These are phyloP conservation scores for Garcileccinum viscosum DNA, from an alignment of 1,284 basidiomycete genomes.

Conservation along the genomic window DNA sequence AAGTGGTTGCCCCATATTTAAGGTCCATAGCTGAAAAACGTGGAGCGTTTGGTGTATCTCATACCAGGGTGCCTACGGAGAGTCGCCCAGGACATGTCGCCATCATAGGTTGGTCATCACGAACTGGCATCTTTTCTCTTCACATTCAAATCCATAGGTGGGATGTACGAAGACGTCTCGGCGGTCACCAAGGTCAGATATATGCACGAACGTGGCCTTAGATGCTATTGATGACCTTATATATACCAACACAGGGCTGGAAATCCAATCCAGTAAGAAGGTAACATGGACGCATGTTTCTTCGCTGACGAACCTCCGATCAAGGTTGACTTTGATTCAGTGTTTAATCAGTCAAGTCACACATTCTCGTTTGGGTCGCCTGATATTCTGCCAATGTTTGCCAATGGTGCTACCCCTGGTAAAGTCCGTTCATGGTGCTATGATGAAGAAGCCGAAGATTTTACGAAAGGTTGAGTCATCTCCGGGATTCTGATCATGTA, in stretches of 20 bases:
- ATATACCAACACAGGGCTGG: constrained; percentile 66
- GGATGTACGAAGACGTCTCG: constrained; percentile 93
- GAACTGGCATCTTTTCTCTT: constrained; percentile 1
- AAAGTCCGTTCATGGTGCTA: constrained; percentile 83
- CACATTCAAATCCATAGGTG: constrained; percentile 49
- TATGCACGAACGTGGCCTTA: not conserved
- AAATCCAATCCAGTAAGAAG: constrained; percentile 82
- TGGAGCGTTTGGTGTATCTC: constrained; percentile 85
- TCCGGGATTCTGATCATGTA: not conserved
- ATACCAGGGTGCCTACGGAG: constrained; percentile 89
- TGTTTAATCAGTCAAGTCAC: constrained; percentile 83
- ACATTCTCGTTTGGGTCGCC: constrained; percentile 90
- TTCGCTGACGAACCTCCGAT: constrained; percentile 11
- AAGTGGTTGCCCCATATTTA: constrained; percentile 80
- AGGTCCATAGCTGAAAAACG: constrained; percentile 68
- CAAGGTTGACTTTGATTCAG: constrained; percentile 86
- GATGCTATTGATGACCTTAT: constrained; percentile 14
- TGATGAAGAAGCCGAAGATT: constrained; percentile 81
- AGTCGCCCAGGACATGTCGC: constrained; percentile 90
- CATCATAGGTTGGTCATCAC: constrained; percentile 69
- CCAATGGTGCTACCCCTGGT: constrained; percentile 72
- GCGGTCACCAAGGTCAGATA: constrained; percentile 80
- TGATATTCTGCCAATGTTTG: constrained; percentile 91
- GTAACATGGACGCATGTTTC: not conserved
- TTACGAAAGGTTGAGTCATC: constrained; percentile 69